A percentile compares a stretch with the other conserved stretches of the same genome.
phyloP scores from a whole-genome alignment of 1,284 basidiomycete genomes.

The Ceratobasidium sp. region DNA sequence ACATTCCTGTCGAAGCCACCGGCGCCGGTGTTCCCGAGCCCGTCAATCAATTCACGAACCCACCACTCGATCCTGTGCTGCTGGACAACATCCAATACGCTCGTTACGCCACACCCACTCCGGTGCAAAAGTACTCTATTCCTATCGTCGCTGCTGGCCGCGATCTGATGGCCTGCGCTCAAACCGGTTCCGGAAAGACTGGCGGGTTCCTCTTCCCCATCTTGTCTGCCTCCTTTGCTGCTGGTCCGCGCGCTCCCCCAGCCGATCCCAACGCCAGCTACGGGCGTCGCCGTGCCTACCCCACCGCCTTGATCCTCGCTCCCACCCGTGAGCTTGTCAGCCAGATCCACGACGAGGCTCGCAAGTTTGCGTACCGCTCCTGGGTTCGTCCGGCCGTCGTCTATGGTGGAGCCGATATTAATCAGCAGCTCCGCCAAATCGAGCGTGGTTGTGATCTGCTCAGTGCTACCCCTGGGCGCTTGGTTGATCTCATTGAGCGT shows the following conservation, averaged over 20 bases:
- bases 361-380: constrained; percentile 99
- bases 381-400: constrained; percentile 99
- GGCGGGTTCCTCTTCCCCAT: constrained; percentile 99
- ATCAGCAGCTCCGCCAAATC: constrained; percentile 91
- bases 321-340: constrained; percentile 99
- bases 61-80: constrained; percentile 92
- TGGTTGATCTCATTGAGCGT: constrained; percentile 98
- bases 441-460: constrained; percentile 98
- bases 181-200: constrained; percentile 99
- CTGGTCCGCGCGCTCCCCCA: constrained; percentile 80
- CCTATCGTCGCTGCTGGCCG: constrained; percentile 93
- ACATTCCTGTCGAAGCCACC: constrained; percentile 99
- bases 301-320: constrained; percentile 94
- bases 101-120: constrained; percentile 94
- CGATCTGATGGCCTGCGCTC: constrained; percentile 99
- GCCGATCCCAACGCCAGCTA: constrained; percentile 66
- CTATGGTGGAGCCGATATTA: constrained; percentile 99
- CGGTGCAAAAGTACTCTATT: constrained; percentile 99
- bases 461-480: constrained; percentile 97
- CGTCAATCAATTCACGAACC: constrained; percentile 85
- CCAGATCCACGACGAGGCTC: constrained; percentile 99
- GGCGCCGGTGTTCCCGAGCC: constrained; percentile 96
- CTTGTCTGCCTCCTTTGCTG: constrained; percentile 90
- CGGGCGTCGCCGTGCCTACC: constrained; percentile 90
- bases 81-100: constrained; percentile 95